These are phyloP conservation scores for Colletotrichum shisoi DNA, from an alignment of 2,329 filamentous ascomycete genomes.

Conservation along the genomic window DNA sequence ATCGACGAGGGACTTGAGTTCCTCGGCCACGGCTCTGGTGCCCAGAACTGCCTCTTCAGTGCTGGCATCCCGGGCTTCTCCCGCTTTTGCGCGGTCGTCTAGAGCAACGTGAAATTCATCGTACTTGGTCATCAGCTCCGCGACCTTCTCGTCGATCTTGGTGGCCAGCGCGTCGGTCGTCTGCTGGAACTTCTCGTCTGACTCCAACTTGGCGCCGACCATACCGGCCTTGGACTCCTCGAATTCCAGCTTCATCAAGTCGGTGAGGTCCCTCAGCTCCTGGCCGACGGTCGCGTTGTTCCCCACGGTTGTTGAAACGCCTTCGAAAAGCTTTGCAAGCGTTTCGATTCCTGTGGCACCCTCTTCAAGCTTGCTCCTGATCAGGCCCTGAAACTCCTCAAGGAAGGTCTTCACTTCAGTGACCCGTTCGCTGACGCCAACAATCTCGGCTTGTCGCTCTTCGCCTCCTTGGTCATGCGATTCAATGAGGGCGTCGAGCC, in stretches of 20 bases:
- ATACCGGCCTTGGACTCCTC: slow-evolving; percentile 84
- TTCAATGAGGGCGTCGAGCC: slow-evolving; percentile 71
- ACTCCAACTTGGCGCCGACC: slow-evolving; percentile 80
- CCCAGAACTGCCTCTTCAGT: slow-evolving; percentile 76
- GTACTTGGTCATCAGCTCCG: slow-evolving; percentile 83
- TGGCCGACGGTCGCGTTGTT: slow-evolving; percentile 65
- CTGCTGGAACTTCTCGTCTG: slow-evolving; percentile 76
- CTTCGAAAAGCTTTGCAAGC: slow-evolving; percentile 73
- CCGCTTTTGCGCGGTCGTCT: slow-evolving; percentile 75
- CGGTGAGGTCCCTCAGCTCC: slow-evolving; percentile 75
- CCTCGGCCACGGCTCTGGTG: slow-evolving; percentile 83
- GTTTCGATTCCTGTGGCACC: slow-evolving; percentile 76
- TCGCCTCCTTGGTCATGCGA: slow-evolving; percentile 81
- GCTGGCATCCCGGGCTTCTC: slow-evolving; percentile 75
- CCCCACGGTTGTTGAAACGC: slow-evolving; percentile 68
- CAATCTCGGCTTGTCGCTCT: slow-evolving; percentile 83
- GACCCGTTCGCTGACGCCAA: slow-evolving; percentile 78
- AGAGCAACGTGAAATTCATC: slow-evolving; percentile 81
- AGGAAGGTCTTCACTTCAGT: slow-evolving; percentile 79
- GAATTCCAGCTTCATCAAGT: slow-evolving; percentile 83
- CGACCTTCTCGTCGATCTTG: slow-evolving; percentile 72
- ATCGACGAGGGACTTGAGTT: slow-evolving; percentile 85
- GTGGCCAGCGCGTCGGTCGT: slow-evolving; percentile 61
- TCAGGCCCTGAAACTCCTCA: slow-evolving; percentile 77
- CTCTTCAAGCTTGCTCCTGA: slow-evolving; percentile 79